Evolutionary conservation across 2,329 filamentous ascomycete genomes (phyloP), one percentile per base, ranked within the genome.

Genomic region (Pestalotiopsis sp.): DNA sequence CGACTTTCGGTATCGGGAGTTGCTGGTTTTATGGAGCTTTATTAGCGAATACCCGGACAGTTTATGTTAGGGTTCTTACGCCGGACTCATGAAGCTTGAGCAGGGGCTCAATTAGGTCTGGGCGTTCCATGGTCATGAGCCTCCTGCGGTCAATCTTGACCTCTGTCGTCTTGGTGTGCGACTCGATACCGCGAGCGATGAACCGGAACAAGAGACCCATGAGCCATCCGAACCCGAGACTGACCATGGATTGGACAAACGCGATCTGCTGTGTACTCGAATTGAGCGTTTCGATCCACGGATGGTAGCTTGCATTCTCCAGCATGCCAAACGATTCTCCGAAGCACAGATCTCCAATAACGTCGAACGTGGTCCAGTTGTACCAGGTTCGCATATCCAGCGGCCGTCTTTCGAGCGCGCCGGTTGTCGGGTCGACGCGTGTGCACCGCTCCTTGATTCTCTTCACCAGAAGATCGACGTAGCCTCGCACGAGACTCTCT

Each of bases 391-490:
- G 41, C 41, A 45, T 5, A 45, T 45, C 41, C 4, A 45, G 41
- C 17, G 41, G 41, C 41, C 17, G 41, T 45, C 41, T 45, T 12
- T 45, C 41, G 41, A 45, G 41, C 41, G 17, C 41, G 4, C 41
- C 41, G 17, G 41, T 45, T 6, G 13, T 45, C 4, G 41, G 41
- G 17, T 45, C 17, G 41, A 45, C 41, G 13, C 41, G 41, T 17
- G 41, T 17, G 41, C 25, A 31, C 9, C 31, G 23, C 12, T 62
- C 27, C 25, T 20, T n/a, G 12, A 39, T 2, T 38, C 59, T 23
- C 31, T 14, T 31, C 23, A 70, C 38, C 23, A n/a, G 23, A 7
- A 59, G 36, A 58, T 65, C 62, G n/a, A 65, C 38, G 25, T 65
- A 65, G 14, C 38, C 36, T 17, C 62, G 27, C 14, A 65, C 41